Evolutionary conservation across 176 grass and related monocot genomes (phyloP).

Genomic region (Triticum urartu): DNA sequence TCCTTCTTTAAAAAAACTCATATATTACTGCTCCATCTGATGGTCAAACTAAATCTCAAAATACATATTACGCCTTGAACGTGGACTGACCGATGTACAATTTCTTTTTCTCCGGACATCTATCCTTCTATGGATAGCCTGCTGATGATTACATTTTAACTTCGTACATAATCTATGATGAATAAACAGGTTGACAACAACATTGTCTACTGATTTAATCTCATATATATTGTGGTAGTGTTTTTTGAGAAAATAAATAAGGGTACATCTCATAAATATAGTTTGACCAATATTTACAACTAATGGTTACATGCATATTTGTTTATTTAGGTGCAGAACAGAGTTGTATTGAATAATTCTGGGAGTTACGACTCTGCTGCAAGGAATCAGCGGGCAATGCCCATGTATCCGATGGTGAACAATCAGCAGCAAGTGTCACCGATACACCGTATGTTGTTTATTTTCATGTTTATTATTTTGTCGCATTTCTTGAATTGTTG

Average conservation of each 20-base stretch:
- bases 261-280: not conserved
- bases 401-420: conserved; percentile 40
- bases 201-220: not conserved
- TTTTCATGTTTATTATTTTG: not conserved
- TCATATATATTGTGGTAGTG: not conserved
- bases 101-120: too few species aligned
- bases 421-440: conserved; percentile 57
- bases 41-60: too few species aligned
- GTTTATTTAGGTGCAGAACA: conserved; percentile 48
- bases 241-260: not conserved
- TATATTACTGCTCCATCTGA: too few species aligned
- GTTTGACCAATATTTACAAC: not conserved
- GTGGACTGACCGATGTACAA: too few species aligned
- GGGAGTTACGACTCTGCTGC: conserved; percentile 42
- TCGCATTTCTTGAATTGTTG: not conserved
- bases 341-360: conserved; percentile 33
- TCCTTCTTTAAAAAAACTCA: too few species aligned
- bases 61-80: too few species aligned
- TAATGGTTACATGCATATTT: not conserved
- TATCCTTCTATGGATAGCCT: too few species aligned
- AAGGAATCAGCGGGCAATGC: conserved; percentile 38
- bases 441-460: conserved; percentile 45
- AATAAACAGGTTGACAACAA: not conserved
- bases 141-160: not conserved
- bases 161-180: not conserved